These are phyloP conservation scores for Malassezia pachydermatis DNA, from an alignment of 1,284 basidiomycete species.

Conservation along the genomic window DNA sequence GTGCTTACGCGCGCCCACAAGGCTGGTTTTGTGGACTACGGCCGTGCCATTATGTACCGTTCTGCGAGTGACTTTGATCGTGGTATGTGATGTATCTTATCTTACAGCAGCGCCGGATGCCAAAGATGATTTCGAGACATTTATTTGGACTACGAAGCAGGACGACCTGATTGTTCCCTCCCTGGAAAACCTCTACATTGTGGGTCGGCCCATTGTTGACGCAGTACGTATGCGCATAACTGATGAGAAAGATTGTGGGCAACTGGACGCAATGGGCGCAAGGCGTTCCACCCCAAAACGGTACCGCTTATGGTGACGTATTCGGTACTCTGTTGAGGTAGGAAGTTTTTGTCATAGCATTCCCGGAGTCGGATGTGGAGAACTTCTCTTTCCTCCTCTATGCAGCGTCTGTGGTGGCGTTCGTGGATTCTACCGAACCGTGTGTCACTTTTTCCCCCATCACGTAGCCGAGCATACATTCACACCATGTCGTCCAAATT, in stretches of 20 bases:
- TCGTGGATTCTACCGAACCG: not conserved
- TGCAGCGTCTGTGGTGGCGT: not conserved
- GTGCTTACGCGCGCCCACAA: conserved; percentile 51
- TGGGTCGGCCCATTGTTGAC: conserved; percentile 7
- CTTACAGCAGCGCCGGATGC: conserved; percentile 4
- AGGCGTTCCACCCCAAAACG: not conserved
- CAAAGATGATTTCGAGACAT: conserved; percentile 1
- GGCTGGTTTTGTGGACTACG: conserved; percentile 51
- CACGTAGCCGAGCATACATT: not conserved
- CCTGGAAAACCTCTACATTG: conserved; percentile 5
- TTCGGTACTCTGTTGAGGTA: conserved; percentile 4
- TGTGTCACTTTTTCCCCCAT: not conserved
- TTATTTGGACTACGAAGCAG: not conserved
- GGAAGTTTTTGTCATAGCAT: not conserved
- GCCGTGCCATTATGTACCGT: conserved; percentile 52
- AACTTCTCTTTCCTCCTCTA: not conserved
- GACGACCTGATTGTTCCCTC: conserved; percentile 1
- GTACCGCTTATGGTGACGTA: conserved; percentile 11
- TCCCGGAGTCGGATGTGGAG: not conserved
- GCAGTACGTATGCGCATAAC: not conserved
- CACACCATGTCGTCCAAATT: not conserved
- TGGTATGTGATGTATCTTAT: not conserved
- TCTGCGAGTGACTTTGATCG: conserved; percentile 31
- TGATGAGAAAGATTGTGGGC: not conserved
- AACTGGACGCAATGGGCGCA: conserved; percentile 13